Evolutionary conservation across 257 asterid species (phyloP).

Genomic region (Voacanga thouarsii): DNA sequence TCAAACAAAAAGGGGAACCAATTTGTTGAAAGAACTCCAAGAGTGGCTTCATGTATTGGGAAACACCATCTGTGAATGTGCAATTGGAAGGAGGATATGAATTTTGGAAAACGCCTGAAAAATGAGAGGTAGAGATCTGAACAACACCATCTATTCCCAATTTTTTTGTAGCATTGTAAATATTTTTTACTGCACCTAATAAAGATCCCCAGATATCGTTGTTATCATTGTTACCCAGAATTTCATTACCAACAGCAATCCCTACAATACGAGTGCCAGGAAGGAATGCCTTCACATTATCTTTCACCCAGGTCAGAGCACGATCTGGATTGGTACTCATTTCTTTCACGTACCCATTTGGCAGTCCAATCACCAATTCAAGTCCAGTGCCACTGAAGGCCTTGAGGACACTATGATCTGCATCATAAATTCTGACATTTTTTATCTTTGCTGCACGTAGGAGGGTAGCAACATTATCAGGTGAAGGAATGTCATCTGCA

Average conservation of each 20-base stretch:
- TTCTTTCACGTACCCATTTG: conserved; percentile 63
- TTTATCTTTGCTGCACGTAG: conserved; percentile 83
- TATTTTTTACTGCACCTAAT: conserved; percentile 67
- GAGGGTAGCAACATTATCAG: conserved; percentile 70
- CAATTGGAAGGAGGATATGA: conserved; percentile 95
- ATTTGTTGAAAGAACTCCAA: conserved; percentile 65
- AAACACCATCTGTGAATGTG: conserved; percentile 57
- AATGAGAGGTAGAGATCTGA: conserved; percentile 86
- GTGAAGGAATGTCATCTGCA: conserved; percentile 92
- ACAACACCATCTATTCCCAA: conserved; percentile 52
- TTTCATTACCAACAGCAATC: conserved; percentile 83
- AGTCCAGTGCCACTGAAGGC: conserved; percentile 88
- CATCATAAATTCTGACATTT: conserved; percentile 84
- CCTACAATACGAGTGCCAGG: conserved; percentile 87
- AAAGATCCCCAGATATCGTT: conserved; percentile 48
- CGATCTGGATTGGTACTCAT: conserved; percentile 62
- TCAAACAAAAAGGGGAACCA: conserved; percentile 86
- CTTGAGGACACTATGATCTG: conserved; percentile 70
- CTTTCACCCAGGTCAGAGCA: conserved; percentile 85
- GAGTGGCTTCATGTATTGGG: conserved; percentile 84
- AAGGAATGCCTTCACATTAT: conserved; percentile 72
- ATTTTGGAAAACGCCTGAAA: conserved; percentile 62
- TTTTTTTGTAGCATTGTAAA: conserved; percentile 65
- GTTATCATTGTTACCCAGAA: conserved; percentile 55
- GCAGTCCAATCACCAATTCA: conserved; percentile 83